Evolutionary conservation across 345 rosid genomes (phyloP), one percentile per base, ranked within the genome.

Genomic region (Viola odorata): DNA sequence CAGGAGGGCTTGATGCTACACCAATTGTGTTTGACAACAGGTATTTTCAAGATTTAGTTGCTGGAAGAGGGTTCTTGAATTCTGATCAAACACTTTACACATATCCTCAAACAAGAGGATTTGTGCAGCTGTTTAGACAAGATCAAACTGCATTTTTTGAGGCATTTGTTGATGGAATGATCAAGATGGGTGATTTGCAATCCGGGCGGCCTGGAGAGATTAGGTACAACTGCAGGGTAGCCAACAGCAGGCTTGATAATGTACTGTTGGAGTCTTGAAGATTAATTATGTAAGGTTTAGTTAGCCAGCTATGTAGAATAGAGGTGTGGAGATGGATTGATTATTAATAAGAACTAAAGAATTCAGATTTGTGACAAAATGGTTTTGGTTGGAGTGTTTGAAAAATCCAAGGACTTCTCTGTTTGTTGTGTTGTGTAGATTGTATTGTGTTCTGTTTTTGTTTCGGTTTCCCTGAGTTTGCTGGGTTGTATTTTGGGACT

Each of bases 11-110:
- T 32, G 97, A 94, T 64, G 79, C 92, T 36, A 94, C 99, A 0
- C 86, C 97, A 0, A 39, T 5, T 0, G 11, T 47, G 45, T 91
- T 94, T 38, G 97, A 90, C 57, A 94, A 91, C 53, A 81, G 69
- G 63, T 94, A 94, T 52, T 94, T 91, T 74, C 88, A 81, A 67
- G 97, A 86, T 66, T 70, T 94, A 88, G 95, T 80, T 16, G 80
- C 78, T 0, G 85, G 95, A 41, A 85, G 84, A 76, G 97, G 97
- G 37, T 91, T 95, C 66, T 74, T 95, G 2, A 95, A 95, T 63
- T 95, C 99, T 12, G 99, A 95, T 53, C 71, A 95, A 75, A 95
- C 91, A 1, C 73, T 91, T 41, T 87, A 70, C 64, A 86, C 96
- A 1, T 75, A 7, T 16, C 56, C 71, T 12, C 69, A 37, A 69